Percentiles rank a stretch among this genome's conserved stretches.
Evolutionary conservation across 176 grass and related monocot species (phyloP).

Genomic region (Phoenix roebelenii): DNA sequence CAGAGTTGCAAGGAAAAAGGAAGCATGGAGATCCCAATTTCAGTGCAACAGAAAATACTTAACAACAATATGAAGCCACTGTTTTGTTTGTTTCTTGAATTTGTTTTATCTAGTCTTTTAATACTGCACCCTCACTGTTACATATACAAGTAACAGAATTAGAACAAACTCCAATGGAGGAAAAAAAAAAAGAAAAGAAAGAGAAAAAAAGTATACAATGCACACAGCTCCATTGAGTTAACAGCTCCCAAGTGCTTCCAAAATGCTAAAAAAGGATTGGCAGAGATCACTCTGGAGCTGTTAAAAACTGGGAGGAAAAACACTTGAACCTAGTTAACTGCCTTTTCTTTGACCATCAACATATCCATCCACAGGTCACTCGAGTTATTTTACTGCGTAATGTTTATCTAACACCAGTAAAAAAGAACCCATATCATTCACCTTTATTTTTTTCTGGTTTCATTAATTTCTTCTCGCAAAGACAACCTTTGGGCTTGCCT

Average conservation of each 20-base stretch:
- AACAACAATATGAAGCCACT: too few relatives aligned
- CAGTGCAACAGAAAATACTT: too few relatives aligned
- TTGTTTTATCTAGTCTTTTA: too few relatives aligned
- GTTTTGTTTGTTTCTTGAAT: too few relatives aligned
- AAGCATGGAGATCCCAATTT: too few relatives aligned
- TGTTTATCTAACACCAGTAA: slow-evolving; percentile 13
- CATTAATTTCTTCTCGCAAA: slow-evolving; percentile 34
- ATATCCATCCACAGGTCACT: not conserved
- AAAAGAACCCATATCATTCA: slow-evolving; percentile 27
- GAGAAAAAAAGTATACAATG: slow-evolving; percentile 26
- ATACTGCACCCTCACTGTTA: too few relatives aligned
- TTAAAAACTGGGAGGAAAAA: slow-evolving; percentile 80
- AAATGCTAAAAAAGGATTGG: slow-evolving; percentile 31
- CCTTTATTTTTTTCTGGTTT: not conserved
- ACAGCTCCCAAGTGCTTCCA: slow-evolving; percentile 53
- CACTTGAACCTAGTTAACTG: slow-evolving; percentile 21
- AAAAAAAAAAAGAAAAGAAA: slow-evolving; percentile 27
- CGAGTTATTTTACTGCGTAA: slow-evolving; percentile 11
- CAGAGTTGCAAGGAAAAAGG: too few relatives aligned
- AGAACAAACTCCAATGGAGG: slow-evolving; percentile 22
- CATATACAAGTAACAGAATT: too few relatives aligned
- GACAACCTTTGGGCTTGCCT: slow-evolving; percentile 47
- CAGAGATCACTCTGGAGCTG: slow-evolving; percentile 32
- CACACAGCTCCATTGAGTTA: slow-evolving; percentile 42
- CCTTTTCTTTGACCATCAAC: slow-evolving; percentile 15